Percentiles rank a stretch among this genome's conserved stretches.
phyloP scores from a whole-genome alignment of 805 yeast species.

The Candida tibetensis region DNA sequence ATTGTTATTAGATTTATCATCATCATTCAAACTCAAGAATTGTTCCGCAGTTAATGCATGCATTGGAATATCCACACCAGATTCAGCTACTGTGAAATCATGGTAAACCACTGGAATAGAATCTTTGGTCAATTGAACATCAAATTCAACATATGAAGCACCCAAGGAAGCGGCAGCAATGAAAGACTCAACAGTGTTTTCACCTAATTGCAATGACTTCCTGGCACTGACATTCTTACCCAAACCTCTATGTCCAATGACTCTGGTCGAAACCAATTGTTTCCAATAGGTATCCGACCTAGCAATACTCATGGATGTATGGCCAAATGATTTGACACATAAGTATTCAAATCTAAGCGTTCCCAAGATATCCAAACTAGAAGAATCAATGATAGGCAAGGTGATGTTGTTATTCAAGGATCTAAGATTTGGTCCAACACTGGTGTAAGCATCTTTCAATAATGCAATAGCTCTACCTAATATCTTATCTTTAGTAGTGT shows the following conservation, averaged over 20 bases:
- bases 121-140: slow-evolving; percentile 92
- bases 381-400: slow-evolving; percentile 72
- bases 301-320: slow-evolving; percentile 61
- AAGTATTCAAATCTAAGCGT: slow-evolving; percentile 71
- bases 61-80: slow-evolving; percentile 96
- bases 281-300: slow-evolving; percentile 87
- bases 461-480: slow-evolving; percentile 85
- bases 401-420: slow-evolving; percentile 65
- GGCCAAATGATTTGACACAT: slow-evolving; percentile 68
- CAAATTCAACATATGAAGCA: slow-evolving; percentile 95
- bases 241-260: slow-evolving; percentile 93
- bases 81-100: slow-evolving; percentile 90
- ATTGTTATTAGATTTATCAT: slow-evolving; percentile 7
- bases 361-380: slow-evolving; percentile 74
- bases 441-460: slow-evolving; percentile 56
- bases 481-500: slow-evolving; percentile 34
- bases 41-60: slow-evolving; percentile 88
- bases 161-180: slow-evolving; percentile 96
- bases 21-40: slow-evolving; percentile 58
- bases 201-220: slow-evolving; percentile 86
- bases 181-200: slow-evolving; percentile 91
- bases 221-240: slow-evolving; percentile 78
- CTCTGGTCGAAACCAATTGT: slow-evolving; percentile 80
- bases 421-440: slow-evolving; percentile 65
- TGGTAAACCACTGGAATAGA: slow-evolving; percentile 90